phyloP scores from a whole-genome alignment of 495 filamentous ascomycete species.

The Neurospora sp. region DNA sequence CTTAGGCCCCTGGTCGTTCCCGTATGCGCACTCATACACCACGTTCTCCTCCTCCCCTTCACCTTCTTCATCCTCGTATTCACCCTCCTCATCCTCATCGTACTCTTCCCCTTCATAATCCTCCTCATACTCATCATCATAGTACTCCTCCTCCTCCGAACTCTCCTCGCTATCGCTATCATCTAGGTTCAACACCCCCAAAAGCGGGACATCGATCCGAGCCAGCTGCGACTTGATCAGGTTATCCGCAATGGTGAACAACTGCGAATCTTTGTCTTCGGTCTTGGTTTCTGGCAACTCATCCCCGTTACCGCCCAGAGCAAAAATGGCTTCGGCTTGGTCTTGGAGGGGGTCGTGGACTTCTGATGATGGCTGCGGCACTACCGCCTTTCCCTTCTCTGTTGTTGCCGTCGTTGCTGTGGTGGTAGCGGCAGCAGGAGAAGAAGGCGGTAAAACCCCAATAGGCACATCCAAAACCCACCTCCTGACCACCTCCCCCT shows the following conservation, averaged over 20 bases:
- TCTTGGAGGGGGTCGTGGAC: slow-evolving; percentile 7
- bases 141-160: slow-evolving; percentile 2
- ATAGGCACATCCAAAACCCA: slow-evolving; percentile 25
- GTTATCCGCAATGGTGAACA: slow-evolving; percentile 23
- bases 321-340: slow-evolving; percentile 19
- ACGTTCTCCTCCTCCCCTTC: slow-evolving; percentile 11
- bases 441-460: background rate
- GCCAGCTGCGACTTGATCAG: slow-evolving; percentile 27
- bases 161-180: slow-evolving; percentile 24
- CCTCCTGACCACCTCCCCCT: slow-evolving; percentile 23
- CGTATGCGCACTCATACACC: slow-evolving; percentile 2
- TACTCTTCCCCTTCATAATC: slow-evolving; percentile 9
- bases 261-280: slow-evolving; percentile 19
- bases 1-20: background rate
- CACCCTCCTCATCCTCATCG: slow-evolving; percentile 20
- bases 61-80: slow-evolving; percentile 15
- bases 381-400: background rate
- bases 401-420: background rate
- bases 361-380: background rate
- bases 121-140: slow-evolving; percentile 12
- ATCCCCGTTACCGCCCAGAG: slow-evolving; percentile 17
- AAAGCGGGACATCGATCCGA: slow-evolving; percentile 22
- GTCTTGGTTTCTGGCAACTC: background rate
- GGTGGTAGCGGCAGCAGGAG: background rate
- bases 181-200: slow-evolving; percentile 24